Evolutionary conservation across 176 grass and related monocot genomes (phyloP).

Genomic region (Rhynchospora breviuscula): DNA sequence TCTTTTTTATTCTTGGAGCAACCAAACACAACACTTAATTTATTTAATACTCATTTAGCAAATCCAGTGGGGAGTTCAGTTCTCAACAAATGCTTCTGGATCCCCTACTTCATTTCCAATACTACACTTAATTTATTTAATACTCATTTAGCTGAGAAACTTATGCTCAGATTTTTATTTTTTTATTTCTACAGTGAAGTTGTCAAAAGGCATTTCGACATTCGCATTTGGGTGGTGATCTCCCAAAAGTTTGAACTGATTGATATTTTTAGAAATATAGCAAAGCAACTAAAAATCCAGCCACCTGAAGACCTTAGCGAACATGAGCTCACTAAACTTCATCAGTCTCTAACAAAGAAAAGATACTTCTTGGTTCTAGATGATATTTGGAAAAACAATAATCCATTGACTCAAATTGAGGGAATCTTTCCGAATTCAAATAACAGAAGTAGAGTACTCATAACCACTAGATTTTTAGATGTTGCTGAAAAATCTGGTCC

Average conservation of each 20-base stretch:
- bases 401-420: neutral
- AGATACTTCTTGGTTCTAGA: conserved; percentile 1
- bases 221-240: neutral
- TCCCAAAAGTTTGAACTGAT: neutral
- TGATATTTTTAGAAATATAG: neutral
- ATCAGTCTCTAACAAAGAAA: neutral
- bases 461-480: neutral
- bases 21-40: too few species aligned
- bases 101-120: too few species aligned
- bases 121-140: too few species aligned
- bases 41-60: too few species aligned
- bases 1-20: too few species aligned
- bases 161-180: too few species aligned
- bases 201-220: neutral
- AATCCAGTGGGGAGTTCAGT: too few species aligned
- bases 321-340: neutral
- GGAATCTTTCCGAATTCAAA: neutral
- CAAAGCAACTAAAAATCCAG: neutral
- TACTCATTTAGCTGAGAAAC: too few species aligned
- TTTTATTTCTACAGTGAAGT: neutral
- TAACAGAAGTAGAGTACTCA: neutral
- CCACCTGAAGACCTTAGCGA: neutral
- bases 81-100: too few species aligned
- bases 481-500: neutral
- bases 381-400: neutral